Conservation (phyloP, 164 flowering plant species). For the Stephania japonica region DNA sequence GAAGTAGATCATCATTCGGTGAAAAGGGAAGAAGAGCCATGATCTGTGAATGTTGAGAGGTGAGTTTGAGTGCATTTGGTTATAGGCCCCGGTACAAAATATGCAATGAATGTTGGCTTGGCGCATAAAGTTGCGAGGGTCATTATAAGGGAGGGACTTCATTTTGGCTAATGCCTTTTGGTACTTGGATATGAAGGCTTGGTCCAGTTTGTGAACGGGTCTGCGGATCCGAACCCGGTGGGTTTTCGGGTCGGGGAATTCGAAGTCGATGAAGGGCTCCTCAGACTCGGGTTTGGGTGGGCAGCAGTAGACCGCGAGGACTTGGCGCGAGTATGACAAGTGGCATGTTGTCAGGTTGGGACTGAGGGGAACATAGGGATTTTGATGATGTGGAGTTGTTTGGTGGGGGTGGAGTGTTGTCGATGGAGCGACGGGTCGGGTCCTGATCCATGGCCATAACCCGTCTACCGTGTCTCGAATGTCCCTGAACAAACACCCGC, state of each 20-base stretch:
- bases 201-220: background rate
- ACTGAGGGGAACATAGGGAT: background rate
- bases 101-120: conserved; percentile 25
- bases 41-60: conserved; percentile 18
- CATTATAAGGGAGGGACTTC: conserved; percentile 15
- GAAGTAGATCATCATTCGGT: conserved; percentile 21
- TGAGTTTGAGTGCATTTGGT: conserved; percentile 30
- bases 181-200: conserved; percentile 31
- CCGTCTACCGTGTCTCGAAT: background rate
- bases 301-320: background rate
- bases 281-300: background rate
- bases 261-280: background rate
- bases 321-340: background rate
- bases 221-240: background rate
- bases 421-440: background rate
- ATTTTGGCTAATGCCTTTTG: conserved; percentile 29
- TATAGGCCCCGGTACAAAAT: conserved; percentile 21
- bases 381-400: background rate
- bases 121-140: conserved; percentile 19
- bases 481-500: background rate
- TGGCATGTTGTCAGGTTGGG: background rate
- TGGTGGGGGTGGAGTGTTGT: background rate
- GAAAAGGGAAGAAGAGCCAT: conserved; percentile 26
- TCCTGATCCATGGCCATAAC: background rate
- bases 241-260: background rate